Evolutionary conservation across 805 yeast genomes (phyloP).

Genomic region (Yarrowia yakushimensis): DNA sequence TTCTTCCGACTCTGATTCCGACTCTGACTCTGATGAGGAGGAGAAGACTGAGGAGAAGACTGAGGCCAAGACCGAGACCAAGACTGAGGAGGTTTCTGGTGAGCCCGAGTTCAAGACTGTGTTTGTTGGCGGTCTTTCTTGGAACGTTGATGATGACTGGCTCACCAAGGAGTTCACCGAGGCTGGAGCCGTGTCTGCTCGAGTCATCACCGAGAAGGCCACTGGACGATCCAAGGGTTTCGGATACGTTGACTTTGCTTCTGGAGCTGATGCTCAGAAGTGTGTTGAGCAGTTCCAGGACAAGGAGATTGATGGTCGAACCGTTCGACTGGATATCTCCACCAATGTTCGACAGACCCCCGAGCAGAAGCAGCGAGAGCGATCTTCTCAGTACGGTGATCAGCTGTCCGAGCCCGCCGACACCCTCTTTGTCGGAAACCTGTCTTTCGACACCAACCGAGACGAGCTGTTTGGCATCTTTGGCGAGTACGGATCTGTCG

Average conservation of each 20-base stretch:
- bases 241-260: conserved; percentile 86
- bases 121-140: conserved; percentile 95
- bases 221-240: conserved; percentile 94
- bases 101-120: conserved; percentile 66
- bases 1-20: conserved; percentile 32
- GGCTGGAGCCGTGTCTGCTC: conserved; percentile 81
- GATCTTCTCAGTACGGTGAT: conserved; percentile 91
- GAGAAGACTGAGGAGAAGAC: conserved; percentile 51
- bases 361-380: conserved; percentile 55
- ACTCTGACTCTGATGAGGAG: conserved; percentile 40
- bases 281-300: conserved; percentile 86
- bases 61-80: conserved; percentile 35
- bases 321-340: conserved; percentile 89
- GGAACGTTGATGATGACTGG: conserved; percentile 97
- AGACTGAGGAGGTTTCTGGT: conserved; percentile 39
- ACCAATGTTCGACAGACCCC: conserved; percentile 61
- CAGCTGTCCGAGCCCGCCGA: conserved; percentile 88
- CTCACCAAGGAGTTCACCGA: conserved; percentile 76
- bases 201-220: conserved; percentile 91
- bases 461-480: conserved; percentile 72
- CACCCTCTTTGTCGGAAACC: conserved; percentile 93
- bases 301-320: conserved; percentile 94
- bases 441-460: conserved; percentile 84
- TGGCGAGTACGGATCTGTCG: conserved; percentile 72
- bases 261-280: conserved; percentile 73